Base-by-base conservation (phyloP, 108 stramenopile species). In the Skeletonema grethae region DNA sequence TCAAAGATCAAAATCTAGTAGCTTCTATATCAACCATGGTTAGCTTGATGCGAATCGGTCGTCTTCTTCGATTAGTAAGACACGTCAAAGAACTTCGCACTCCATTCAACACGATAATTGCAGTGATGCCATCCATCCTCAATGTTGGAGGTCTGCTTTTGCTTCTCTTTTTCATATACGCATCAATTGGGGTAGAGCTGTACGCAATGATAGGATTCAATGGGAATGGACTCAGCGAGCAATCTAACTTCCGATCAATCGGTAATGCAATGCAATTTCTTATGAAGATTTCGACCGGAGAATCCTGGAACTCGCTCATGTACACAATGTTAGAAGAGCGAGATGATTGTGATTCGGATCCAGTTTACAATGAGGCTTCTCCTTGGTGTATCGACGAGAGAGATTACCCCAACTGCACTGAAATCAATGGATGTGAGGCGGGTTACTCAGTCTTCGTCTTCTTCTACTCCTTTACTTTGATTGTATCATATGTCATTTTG, bases 231-330 rank as follows among this genome's bases (percentile, higher is more conserved):
- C 34, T 74, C 12, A 63, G 73, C 39, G 63, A 81, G 39, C 84
- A 74, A 18, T 77, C 87, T 25, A 91, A 93, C 81, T 93, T 93
- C 45, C 71, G 82, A 55, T 79, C 72, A 16, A 75, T 93, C 55
- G 58, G 80, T 25, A 73, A 58, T 25, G 82, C 87, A 15, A 80
- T 93, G 63, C 60, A 88, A 20, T 65, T 73, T 12, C 86, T 93
- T 2, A 57, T 93, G n/a, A 75, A 85, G 41, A 86, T 88, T 77
- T 73, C 84, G 57, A 93, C 92, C 10, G 92, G 92, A 13, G 92
- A 91, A 77, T 69, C 83, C 63, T 88, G 88, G 89, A 85, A 88
- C 70, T 82, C 79, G 11, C 71, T 84, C 69, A 86, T 93, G 86
- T 69, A 79, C 53, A 68, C 69, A 31, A 60, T 77, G 36, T 46